Conservation (phyloP, 2,329 filamentous ascomycete genomes). For the Dothiorella sarmentorum region DNA sequence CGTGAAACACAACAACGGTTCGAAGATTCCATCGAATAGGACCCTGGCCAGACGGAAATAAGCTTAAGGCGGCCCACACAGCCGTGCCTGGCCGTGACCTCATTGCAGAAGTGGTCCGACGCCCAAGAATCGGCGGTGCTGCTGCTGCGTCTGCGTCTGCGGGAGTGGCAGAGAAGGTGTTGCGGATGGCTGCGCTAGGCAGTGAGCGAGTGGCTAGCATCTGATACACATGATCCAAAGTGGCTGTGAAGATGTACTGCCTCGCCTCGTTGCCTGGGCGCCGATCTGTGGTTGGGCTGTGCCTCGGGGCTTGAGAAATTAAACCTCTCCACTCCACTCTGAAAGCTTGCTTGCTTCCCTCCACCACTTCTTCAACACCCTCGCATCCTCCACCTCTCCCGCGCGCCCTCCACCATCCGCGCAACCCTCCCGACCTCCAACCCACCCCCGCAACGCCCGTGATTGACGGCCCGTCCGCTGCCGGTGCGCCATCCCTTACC, state of each 20-base stretch:
- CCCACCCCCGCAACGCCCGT: background rate
- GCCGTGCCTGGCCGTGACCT: slow-evolving; percentile 7
- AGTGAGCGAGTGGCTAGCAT: background rate
- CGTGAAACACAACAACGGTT: background rate
- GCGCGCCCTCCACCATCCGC: background rate
- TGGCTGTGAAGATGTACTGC: background rate
- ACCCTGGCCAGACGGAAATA: background rate
- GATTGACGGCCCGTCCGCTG: slow-evolving; percentile 2
- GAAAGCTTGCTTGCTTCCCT: background rate
- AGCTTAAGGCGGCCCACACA: slow-evolving; percentile 17
- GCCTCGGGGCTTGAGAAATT: slow-evolving; percentile 5
- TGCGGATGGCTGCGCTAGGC: no score
- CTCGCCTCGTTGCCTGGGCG: background rate
- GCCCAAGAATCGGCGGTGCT: background rate
- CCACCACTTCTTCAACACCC: slow-evolving; percentile 1
- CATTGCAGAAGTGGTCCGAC: slow-evolving; percentile 1
- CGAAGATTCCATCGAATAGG: background rate
- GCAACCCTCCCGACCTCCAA: background rate
- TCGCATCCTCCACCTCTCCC: background rate
- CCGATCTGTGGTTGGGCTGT: background rate
- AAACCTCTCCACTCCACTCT: background rate
- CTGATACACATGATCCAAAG: background rate
- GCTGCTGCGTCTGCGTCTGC: background rate
- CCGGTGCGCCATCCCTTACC: slow-evolving; percentile 6
- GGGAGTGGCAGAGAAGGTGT: no score